phyloP scores from a whole-genome alignment of 331 rosid species.

The Telfairia occidentalis region DNA sequence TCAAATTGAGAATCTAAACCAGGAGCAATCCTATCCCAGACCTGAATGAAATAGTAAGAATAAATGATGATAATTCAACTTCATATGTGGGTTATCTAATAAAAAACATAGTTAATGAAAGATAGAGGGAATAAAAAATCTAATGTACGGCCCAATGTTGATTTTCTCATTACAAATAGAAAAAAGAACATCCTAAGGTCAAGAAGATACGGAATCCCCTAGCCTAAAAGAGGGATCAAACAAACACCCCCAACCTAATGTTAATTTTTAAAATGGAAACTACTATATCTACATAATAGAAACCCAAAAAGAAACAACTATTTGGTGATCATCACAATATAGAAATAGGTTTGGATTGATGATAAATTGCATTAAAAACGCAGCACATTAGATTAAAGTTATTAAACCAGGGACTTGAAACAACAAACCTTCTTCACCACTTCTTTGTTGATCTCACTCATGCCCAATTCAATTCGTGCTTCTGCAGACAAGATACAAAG shows the following conservation, averaged over 20 bases:
- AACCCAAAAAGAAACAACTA: background rate
- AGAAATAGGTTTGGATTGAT: background rate
- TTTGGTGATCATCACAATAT: background rate
- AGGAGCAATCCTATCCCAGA: constrained; percentile 91
- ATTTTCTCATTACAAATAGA: background rate
- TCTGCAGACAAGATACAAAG: constrained; percentile 28
- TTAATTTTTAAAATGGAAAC: background rate
- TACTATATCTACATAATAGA: background rate
- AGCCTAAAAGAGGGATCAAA: background rate
- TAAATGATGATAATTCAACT: constrained; percentile 1
- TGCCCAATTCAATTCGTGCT: constrained; percentile 51
- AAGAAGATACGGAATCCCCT: background rate
- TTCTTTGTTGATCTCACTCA: constrained; percentile 59
- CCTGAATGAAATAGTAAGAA: constrained; percentile 41
- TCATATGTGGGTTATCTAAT: constrained; percentile 6
- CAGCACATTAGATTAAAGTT: constrained; percentile 1
- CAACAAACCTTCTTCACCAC: constrained; percentile 74
- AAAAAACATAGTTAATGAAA: background rate
- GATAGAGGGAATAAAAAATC: background rate
- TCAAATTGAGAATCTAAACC: constrained; percentile 72
- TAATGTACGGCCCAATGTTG: background rate
- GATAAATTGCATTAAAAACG: background rate
- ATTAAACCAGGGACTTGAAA: constrained; percentile 9
- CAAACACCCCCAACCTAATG: background rate
- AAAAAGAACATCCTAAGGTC: background rate